A percentile compares a stretch with the other conserved stretches of the same genome.
phyloP scores from a whole-genome alignment of 495 filamentous ascomycete genomes.

The Podospora pseudoanserina region DNA sequence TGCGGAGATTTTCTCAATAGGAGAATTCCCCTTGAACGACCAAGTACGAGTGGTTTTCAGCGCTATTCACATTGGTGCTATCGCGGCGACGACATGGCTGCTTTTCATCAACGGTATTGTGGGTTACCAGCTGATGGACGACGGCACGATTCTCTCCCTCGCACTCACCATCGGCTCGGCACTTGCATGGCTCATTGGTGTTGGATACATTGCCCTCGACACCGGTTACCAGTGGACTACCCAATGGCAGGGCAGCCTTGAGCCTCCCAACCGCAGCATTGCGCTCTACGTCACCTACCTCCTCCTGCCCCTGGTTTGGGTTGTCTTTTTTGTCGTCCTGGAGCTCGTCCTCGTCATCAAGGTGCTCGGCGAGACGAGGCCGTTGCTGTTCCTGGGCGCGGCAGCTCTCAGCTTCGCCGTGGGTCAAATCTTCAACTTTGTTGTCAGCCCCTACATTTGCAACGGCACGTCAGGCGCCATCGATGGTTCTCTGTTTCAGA shows the following conservation, averaged over 20 bases:
- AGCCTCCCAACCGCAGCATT: constrained; percentile 64
- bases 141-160: constrained; percentile 81
- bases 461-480: constrained; percentile 76
- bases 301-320: constrained; percentile 81
- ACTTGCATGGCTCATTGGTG: constrained; percentile 73
- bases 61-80: constrained; percentile 87
- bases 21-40: constrained; percentile 71
- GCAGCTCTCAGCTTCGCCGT: constrained; percentile 81
- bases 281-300: constrained; percentile 93
- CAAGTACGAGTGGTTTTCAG: constrained; percentile 74
- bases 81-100: constrained; percentile 84
- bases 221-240: constrained; percentile 84
- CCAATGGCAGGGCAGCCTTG: constrained; percentile 61
- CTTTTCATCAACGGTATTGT: constrained; percentile 89
- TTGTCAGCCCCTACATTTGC: constrained; percentile 88
- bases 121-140: constrained; percentile 89
- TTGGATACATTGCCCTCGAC: constrained; percentile 93
- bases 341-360: constrained; percentile 78
- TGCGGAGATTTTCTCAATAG: constrained; percentile 94
- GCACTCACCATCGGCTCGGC: constrained; percentile 70
- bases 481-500: constrained; percentile 90
- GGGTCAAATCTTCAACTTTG: constrained; percentile 93
- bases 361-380: constrained; percentile 78
- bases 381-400: constrained; percentile 76
- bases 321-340: constrained; percentile 76